Conservation (phyloP, 352 stramenopile species). For the Phytophthora crassamura region DNA sequence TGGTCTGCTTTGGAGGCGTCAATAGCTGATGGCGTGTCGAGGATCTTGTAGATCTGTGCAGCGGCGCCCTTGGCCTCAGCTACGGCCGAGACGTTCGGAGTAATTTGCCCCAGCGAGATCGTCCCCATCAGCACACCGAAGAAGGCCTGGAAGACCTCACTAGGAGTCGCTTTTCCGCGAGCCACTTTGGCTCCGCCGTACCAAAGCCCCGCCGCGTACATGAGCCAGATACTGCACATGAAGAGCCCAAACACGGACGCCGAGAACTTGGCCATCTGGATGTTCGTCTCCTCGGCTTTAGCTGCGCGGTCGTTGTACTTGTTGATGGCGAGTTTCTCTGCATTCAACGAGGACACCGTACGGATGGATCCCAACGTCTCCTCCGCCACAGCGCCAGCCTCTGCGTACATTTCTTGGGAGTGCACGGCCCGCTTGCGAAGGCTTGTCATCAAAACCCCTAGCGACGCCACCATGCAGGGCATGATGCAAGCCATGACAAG, state of each 20-base stretch:
- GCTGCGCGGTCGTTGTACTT: slow-evolving; percentile 72
- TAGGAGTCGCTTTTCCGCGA: slow-evolving; percentile 34
- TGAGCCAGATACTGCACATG: slow-evolving; percentile 46
- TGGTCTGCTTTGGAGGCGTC: slow-evolving; percentile 45
- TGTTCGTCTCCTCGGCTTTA: slow-evolving; percentile 69
- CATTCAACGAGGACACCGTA: no score
- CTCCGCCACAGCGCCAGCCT: no score
- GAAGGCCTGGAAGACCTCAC: slow-evolving; percentile 56
- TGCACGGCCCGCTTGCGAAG: no score
- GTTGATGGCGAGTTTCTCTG: slow-evolving; percentile 53
- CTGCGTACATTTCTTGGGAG: no score
- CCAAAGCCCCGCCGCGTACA: slow-evolving; percentile 56
- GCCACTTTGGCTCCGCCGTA: slow-evolving; percentile 46
- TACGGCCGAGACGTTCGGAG: slow-evolving; percentile 58
- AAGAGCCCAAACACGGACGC: slow-evolving; percentile 31
- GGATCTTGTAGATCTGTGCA: slow-evolving; percentile 54
- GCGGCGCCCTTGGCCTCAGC: slow-evolving; percentile 55
- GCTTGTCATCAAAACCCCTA: no score
- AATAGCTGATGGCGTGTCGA: slow-evolving; percentile 58
- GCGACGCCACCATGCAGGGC: no score
- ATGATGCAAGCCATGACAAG: no score
- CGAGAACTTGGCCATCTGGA: slow-evolving; percentile 4
- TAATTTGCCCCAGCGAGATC: slow-evolving; percentile 52
- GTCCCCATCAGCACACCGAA: slow-evolving; percentile 63
- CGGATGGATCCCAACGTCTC: no score